phyloP scores from a whole-genome alignment of 371 early-diverging fungal genomes.

The Thermomucor indicae-seudaticae region DNA sequence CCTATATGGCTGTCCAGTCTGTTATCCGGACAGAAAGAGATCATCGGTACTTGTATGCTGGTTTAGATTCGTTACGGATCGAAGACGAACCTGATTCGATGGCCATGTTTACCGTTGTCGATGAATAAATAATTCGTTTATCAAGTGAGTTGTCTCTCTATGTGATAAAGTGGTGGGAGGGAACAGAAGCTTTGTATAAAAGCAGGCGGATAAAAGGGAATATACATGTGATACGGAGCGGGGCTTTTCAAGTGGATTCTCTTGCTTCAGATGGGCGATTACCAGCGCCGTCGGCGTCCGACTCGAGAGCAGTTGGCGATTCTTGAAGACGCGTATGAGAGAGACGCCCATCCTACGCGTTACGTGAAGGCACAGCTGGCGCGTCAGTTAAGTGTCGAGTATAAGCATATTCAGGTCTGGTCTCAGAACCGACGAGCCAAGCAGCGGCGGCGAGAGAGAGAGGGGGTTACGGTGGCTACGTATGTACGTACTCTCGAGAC shows the following conservation, averaged over 20 bases:
- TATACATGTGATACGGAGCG: background rate
- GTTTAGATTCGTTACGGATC: conserved; percentile 2
- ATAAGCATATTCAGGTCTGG: conserved; percentile 4
- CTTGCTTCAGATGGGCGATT: background rate
- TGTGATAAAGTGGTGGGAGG: background rate
- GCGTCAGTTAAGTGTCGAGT: background rate
- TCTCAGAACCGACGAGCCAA: conserved; percentile 10
- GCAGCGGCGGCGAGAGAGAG: background rate
- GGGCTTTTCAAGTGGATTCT: background rate
- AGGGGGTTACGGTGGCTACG: background rate
- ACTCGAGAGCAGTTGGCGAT: background rate
- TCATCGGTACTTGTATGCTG: conserved; percentile 10
- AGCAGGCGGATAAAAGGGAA: background rate
- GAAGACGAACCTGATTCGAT: conserved; percentile 8
- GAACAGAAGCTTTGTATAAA: background rate
- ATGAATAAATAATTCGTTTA: background rate
- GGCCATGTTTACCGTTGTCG: conserved; percentile 9
- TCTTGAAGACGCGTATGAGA: background rate
- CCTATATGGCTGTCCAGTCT: conserved; percentile 1
- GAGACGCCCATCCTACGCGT: background rate
- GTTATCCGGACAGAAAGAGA: conserved; percentile 10
- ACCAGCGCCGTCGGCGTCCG: background rate
- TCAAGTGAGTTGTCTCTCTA: background rate
- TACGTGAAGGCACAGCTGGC: background rate
- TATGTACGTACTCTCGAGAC: background rate